Evolutionary conservation across 768 basidiomycete species (phyloP).

Genomic region (Termitomyces sp.): DNA sequence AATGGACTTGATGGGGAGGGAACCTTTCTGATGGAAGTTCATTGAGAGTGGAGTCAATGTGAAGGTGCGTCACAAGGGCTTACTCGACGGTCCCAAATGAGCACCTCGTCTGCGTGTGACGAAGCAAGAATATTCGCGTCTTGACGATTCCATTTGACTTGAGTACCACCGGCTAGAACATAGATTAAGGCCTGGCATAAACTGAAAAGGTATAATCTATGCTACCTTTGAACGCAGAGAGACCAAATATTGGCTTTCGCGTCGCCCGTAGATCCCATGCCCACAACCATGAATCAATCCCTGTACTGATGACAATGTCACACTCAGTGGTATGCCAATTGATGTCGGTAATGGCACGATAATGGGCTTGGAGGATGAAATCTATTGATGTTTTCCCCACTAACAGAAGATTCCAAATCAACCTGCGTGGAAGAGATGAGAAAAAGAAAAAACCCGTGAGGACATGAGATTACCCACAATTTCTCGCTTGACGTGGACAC

Average conservation of each 20-base stretch:
- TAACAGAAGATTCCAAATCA: slow-evolving; percentile 92
- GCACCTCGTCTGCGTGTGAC: slow-evolving; percentile 78
- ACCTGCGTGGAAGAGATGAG: slow-evolving; percentile 29
- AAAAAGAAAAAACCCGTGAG: background rate
- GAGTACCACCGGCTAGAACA: slow-evolving; percentile 77
- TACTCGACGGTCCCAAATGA: slow-evolving; percentile 94
- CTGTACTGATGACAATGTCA: slow-evolving; percentile 82
- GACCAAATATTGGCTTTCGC: slow-evolving; percentile 72
- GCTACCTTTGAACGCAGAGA: slow-evolving; percentile 42
- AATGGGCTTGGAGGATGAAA: slow-evolving; percentile 82
- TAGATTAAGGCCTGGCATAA: background rate
- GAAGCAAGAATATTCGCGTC: slow-evolving; percentile 87
- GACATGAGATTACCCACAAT: slow-evolving; percentile 43
- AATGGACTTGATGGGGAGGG: slow-evolving; percentile 70
- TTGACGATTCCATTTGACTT: slow-evolving; percentile 95
- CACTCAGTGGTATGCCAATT: slow-evolving; percentile 93
- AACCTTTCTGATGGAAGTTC: slow-evolving; percentile 66
- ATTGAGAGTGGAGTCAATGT: background rate
- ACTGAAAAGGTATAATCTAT: background rate
- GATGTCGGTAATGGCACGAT: slow-evolving; percentile 95
- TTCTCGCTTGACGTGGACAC: slow-evolving; percentile 88
- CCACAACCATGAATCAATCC: slow-evolving; percentile 93
- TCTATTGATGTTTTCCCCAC: slow-evolving; percentile 76
- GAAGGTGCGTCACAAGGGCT: slow-evolving; percentile 17
- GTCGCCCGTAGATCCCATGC: slow-evolving; percentile 84